phyloP scores from a whole-genome alignment of 108 stramenopile genomes.

The Licmophora abbreviata region DNA sequence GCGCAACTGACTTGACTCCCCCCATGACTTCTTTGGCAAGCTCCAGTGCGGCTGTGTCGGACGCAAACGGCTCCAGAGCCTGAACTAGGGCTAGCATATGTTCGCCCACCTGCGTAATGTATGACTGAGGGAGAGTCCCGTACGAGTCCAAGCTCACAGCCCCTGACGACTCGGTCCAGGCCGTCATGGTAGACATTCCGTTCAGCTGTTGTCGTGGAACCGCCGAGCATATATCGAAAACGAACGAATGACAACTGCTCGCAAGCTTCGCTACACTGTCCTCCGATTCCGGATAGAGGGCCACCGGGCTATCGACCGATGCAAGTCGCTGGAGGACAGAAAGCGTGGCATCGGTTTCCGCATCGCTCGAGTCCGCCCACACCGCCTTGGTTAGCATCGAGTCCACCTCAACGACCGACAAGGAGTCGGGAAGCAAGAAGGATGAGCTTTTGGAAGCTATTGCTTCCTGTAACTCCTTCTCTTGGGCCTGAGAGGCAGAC shows the following conservation, averaged over 20 bases:
- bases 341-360: slow-evolving; percentile 7
- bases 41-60: slow-evolving; percentile 49
- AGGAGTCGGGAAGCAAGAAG: slow-evolving; percentile 52
- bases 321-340: slow-evolving; percentile 19
- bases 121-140: slow-evolving; percentile 73
- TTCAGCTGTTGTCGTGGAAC: slow-evolving; percentile 56
- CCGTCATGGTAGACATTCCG: slow-evolving; percentile 53
- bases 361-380: slow-evolving; percentile 22
- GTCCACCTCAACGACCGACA: slow-evolving; percentile 63
- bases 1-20: slow-evolving; percentile 51
- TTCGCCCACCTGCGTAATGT: slow-evolving; percentile 80
- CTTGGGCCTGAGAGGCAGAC: slow-evolving; percentile 14
- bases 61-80: slow-evolving; percentile 81
- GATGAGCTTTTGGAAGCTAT: not conserved
- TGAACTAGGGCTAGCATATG: slow-evolving; percentile 83
- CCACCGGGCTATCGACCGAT: slow-evolving; percentile 34
- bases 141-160: slow-evolving; percentile 45
- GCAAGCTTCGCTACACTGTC: slow-evolving; percentile 46
- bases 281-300: slow-evolving; percentile 45
- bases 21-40: slow-evolving; percentile 77
- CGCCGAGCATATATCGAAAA: slow-evolving; percentile 76
- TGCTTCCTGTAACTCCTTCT: slow-evolving; percentile 21
- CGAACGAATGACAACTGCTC: slow-evolving; percentile 58
- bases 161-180: slow-evolving; percentile 47
- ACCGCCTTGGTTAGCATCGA: slow-evolving; percentile 53